Evolutionary conservation across 2,329 filamentous ascomycete genomes (phyloP), one percentile per base, ranked within the genome.

Genomic region (Metarhizium robertsii): DNA sequence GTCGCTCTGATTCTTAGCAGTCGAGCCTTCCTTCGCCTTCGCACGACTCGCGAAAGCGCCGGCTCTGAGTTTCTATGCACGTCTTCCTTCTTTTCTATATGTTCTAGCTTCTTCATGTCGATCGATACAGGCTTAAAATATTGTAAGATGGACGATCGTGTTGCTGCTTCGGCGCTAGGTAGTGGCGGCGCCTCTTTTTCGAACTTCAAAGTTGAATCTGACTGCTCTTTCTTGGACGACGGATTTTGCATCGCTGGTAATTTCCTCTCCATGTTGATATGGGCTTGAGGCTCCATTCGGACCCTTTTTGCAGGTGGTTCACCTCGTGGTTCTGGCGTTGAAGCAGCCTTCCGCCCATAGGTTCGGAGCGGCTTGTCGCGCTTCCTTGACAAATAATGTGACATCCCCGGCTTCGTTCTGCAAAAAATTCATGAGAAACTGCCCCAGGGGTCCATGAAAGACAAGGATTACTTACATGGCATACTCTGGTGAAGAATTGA

Each of bases 121-220:
- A 55, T 55, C 18, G 61, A 53, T 14, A 69, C n/a, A 2, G 68
- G 72, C 42, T 70, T 71, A 60, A 75, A 75, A 57, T 75, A 76
- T 54, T 61, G 69, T 50, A 75, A 58, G 6, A 76, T 75, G 0
- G 72, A 73, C 0, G 65, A 64, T 52, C 69, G 53, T 25, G 5
- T 34, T 16, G 4, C 40, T 14, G 38, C 55, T 34, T 32, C 53
- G 10, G 30, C 36, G n/a, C 46, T 47, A 18, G 52, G 47, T 14
- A 46, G 16, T 2, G 47, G 38, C n/a, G 7, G 45, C 30, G 25
- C 4, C 20, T 55, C 48, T 43, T 56, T 54, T 18, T 32, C 32
- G 25, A 47, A 10, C 32, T 45, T 55, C 16, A 11, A 20, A 20
- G 6, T 25, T 45, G 42, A 45, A 18, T 18, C 42, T 20, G 46